phyloP scores from a whole-genome alignment of 345 rosid species.

The Acer negundo region DNA sequence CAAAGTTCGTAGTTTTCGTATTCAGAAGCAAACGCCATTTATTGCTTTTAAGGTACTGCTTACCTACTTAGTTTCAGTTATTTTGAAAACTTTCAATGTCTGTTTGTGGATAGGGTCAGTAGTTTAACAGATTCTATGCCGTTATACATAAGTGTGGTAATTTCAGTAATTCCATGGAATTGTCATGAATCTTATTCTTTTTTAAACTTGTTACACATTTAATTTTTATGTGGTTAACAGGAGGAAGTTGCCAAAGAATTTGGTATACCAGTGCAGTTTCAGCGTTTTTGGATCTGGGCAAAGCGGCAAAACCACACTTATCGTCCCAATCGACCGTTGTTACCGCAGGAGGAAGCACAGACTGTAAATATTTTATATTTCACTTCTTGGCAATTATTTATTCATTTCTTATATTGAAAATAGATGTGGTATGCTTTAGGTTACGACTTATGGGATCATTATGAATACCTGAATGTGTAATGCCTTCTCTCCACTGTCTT shows the following conservation, averaged over 20 bases:
- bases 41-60: slow-evolving; percentile 68
- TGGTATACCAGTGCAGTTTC: slow-evolving; percentile 83
- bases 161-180: background rate
- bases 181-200: background rate
- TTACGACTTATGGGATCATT: background rate
- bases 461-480: background rate
- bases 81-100: background rate
- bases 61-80: background rate
- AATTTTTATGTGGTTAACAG: slow-evolving; percentile 40
- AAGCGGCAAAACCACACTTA: slow-evolving; percentile 97
- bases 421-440: background rate
- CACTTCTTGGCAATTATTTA: background rate
- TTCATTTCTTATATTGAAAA: background rate
- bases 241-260: slow-evolving; percentile 97
- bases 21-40: slow-evolving; percentile 84
- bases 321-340: slow-evolving; percentile 89
- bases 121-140: background rate
- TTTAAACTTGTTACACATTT: background rate
- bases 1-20: slow-evolving; percentile 87
- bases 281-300: slow-evolving; percentile 97
- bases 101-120: background rate
- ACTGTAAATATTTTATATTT: slow-evolving; percentile 43
- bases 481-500: background rate
- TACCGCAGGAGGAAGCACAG: slow-evolving; percentile 82
- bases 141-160: background rate